Evolutionary conservation across 2,329 filamentous ascomycete species (phyloP).

Genomic region (Aspergillus oerlinghausenensis): DNA sequence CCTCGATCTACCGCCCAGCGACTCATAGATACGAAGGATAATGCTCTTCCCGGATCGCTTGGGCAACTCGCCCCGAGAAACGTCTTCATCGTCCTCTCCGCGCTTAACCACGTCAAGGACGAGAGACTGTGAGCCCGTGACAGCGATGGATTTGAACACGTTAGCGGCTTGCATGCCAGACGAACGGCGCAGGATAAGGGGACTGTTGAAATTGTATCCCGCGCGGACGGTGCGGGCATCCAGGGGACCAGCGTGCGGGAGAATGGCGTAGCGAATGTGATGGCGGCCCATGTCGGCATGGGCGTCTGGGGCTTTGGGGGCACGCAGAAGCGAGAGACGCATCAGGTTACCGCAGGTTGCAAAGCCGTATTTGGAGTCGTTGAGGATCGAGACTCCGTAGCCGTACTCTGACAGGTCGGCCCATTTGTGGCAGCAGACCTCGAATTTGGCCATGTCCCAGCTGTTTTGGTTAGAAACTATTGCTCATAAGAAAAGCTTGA

Average conservation of each 20-base stretch:
- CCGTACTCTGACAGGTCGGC: slow-evolving; percentile 83
- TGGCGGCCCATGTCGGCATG: slow-evolving; percentile 93
- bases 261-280: slow-evolving; percentile 81
- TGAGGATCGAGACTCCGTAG: slow-evolving; percentile 88
- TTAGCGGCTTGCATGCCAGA: slow-evolving; percentile 17
- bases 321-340: slow-evolving; percentile 78
- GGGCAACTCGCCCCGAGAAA: slow-evolving; percentile 54
- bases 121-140: slow-evolving; percentile 64
- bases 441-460: slow-evolving; percentile 98
- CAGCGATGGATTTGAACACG: slow-evolving; percentile 55
- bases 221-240: slow-evolving; percentile 71
- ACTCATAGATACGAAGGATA: slow-evolving; percentile 82
- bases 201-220: slow-evolving; percentile 87
- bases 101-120: slow-evolving; percentile 89
- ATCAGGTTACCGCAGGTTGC: slow-evolving; percentile 84
- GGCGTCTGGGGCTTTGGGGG: slow-evolving; percentile 87
- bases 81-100: slow-evolving; percentile 79
- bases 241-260: slow-evolving; percentile 74
- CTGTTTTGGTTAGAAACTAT: slow-evolving; percentile 33
- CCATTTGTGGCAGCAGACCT: slow-evolving; percentile 94
- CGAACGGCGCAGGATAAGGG: slow-evolving; percentile 55
- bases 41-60: slow-evolving; percentile 70
- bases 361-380: slow-evolving; percentile 95
- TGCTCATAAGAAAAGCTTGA: slow-evolving; percentile 1
- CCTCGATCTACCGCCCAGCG: slow-evolving; percentile 72